phyloP scores from a whole-genome alignment of 352 stramenopile genomes.

The Phytopythium oedochilum region DNA sequence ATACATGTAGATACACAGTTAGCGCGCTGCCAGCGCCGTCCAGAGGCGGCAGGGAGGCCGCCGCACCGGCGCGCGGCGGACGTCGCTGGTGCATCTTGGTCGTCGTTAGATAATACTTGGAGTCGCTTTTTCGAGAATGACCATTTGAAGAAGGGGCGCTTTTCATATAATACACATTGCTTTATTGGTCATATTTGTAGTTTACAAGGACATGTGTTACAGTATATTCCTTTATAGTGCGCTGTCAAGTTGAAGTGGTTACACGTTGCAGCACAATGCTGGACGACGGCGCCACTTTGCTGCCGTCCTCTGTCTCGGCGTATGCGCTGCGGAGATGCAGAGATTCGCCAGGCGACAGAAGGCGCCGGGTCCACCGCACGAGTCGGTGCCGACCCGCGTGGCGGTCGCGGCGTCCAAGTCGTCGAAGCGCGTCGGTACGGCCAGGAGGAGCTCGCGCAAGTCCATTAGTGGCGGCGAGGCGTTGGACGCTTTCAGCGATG shows the following conservation, averaged over 20 bases:
- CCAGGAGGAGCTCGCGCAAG: background rate
- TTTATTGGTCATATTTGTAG: too few relatives aligned
- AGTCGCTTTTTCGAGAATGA: background rate
- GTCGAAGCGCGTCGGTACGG: background rate
- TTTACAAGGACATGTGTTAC: too few relatives aligned
- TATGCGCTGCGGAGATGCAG: background rate
- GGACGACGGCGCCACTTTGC: too few relatives aligned
- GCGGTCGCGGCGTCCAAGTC: slow-evolving; percentile 1
- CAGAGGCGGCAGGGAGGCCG: too few relatives aligned
- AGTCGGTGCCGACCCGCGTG: slow-evolving; percentile 1
- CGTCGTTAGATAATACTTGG: background rate
- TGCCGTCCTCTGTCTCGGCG: background rate
- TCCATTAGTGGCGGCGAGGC: background rate
- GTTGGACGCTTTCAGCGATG: slow-evolving; percentile 20
- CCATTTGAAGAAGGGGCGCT: background rate
- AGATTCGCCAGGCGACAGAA: background rate
- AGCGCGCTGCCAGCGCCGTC: too few relatives aligned
- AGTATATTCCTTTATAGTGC: too few relatives aligned
- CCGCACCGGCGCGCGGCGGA: background rate
- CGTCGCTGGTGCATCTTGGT: slow-evolving; percentile 7
- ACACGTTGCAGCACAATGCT: too few relatives aligned
- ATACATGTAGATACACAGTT: background rate
- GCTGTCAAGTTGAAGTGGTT: background rate
- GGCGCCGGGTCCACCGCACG: background rate
- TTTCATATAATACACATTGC: too few relatives aligned